phyloP scores from a whole-genome alignment of 1,284 basidiomycete species.

The Fomitiporia mediterranea region DNA sequence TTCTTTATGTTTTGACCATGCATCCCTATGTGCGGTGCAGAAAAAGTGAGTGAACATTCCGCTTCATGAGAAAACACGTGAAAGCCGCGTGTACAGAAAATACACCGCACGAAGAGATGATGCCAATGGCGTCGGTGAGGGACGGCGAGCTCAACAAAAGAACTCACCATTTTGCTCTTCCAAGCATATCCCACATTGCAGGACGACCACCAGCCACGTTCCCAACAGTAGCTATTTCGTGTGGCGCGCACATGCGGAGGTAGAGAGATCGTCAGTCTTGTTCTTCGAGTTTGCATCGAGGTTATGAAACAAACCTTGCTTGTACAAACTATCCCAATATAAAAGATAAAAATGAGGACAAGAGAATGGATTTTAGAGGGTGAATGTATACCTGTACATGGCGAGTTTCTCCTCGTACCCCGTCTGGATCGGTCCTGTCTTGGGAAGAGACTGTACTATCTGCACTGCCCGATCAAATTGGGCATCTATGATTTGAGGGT shows the following conservation, averaged over 20 bases:
- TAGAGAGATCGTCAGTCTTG: neutral
- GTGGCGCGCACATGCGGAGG: slow-evolving; percentile 14
- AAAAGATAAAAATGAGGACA: slow-evolving; percentile 10
- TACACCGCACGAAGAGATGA: neutral
- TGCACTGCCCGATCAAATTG: slow-evolving; percentile 94
- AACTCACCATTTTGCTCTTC: slow-evolving; percentile 86
- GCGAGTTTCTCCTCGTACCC: slow-evolving; percentile 94
- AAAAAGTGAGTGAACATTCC: slow-evolving; percentile 4
- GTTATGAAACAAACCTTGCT: slow-evolving; percentile 63
- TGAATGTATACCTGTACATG: slow-evolving; percentile 76
- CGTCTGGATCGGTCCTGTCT: slow-evolving; percentile 94
- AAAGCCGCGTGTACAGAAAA: slow-evolving; percentile 12
- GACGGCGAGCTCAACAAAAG: neutral
- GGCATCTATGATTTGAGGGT: slow-evolving; percentile 57
- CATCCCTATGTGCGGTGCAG: slow-evolving; percentile 59
- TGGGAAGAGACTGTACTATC: slow-evolving; percentile 88
- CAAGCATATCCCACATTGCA: slow-evolving; percentile 90
- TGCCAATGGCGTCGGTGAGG: neutral
- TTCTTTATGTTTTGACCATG: slow-evolving; percentile 90
- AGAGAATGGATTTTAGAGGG: slow-evolving; percentile 12
- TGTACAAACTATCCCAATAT: slow-evolving; percentile 77
- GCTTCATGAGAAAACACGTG: slow-evolving; percentile 26
- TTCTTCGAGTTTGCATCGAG: neutral
- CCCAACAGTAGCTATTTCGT: slow-evolving; percentile 74
- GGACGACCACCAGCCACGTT: slow-evolving; percentile 79